A percentile compares a stretch with the other conserved stretches of the same genome.
These are phyloP conservation scores for Knoxia roxburghii DNA, from an alignment of 257 asterid genomes.

Conservation along the genomic window DNA sequence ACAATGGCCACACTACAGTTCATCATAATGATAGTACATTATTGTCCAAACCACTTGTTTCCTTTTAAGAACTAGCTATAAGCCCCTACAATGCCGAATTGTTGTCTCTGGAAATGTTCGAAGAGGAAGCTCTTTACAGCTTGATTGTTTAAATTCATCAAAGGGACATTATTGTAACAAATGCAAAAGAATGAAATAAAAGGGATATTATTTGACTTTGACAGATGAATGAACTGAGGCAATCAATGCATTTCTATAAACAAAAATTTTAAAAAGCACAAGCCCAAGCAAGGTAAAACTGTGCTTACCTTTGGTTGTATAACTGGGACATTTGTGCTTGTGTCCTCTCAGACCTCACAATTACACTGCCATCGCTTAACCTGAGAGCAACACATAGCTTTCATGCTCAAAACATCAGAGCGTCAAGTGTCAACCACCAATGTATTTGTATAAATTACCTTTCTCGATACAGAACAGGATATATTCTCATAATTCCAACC, in stretches of 20 bases:
- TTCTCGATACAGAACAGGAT: constrained; percentile 83
- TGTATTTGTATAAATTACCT: constrained; percentile 45
- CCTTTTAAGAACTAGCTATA: neutral
- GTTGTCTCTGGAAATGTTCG: neutral
- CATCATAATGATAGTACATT: neutral
- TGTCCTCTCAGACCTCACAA: constrained; percentile 74
- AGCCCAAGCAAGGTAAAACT: neutral
- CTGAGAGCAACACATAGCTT: constrained; percentile 33
- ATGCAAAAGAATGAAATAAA: neutral
- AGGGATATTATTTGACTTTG: too few species aligned
- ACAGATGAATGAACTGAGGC: constrained; percentile 2
- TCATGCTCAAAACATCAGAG: constrained; percentile 20
- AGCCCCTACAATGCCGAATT: neutral
- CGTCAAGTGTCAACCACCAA: neutral
- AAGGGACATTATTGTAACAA: neutral
- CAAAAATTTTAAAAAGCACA: too few species aligned
- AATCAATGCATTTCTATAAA: constrained; percentile 1
- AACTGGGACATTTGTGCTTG: constrained; percentile 56
- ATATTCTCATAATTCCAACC: constrained; percentile 72
- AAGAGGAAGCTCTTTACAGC: neutral
- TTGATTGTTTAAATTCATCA: neutral
- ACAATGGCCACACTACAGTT: neutral
- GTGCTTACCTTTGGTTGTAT: constrained; percentile 56
- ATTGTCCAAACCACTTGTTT: neutral
- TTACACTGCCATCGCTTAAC: constrained; percentile 52